Conservation (phyloP, 768 basidiomycete genomes). For the Suillus lakei region DNA sequence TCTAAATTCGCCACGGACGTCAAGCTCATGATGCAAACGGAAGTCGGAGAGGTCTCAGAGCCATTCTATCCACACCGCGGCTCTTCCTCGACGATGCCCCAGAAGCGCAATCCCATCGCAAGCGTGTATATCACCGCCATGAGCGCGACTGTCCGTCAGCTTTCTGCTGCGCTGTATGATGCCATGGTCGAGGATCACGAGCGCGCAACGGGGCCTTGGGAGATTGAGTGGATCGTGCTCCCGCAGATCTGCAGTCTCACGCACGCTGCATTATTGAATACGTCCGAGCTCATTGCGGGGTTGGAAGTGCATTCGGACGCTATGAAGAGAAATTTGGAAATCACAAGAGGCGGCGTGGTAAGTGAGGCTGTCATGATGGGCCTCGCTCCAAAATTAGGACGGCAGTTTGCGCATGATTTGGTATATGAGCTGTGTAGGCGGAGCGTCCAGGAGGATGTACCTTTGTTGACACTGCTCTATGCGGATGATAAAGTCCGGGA, state of each 20-base stretch:
- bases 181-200: constrained; percentile 55
- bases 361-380: constrained; percentile 56
- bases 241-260: constrained; percentile 50
- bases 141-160: constrained; percentile 45
- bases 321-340: constrained; percentile 45
- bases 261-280: constrained; percentile 44
- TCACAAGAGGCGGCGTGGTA: constrained; percentile 46
- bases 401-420: constrained; percentile 49
- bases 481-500: constrained; percentile 31
- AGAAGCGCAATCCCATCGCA: constrained; percentile 53
- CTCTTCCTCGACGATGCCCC: constrained; percentile 55
- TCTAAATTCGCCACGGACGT: constrained; percentile 50
- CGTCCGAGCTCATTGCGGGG: constrained; percentile 39
- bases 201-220: constrained; percentile 53
- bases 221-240: constrained; percentile 54
- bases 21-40: constrained; percentile 53
- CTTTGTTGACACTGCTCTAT: constrained; percentile 38
- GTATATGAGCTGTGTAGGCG: constrained; percentile 47
- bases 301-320: constrained; percentile 45
- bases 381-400: constrained; percentile 45
- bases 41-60: constrained; percentile 50
- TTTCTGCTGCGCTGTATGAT: constrained; percentile 45
- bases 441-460: constrained; percentile 29
- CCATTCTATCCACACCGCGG: constrained; percentile 48
- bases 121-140: constrained; percentile 51